These are phyloP conservation scores for Viridothelium virens DNA, from an alignment of 495 filamentous ascomycete genomes.

Conservation along the genomic window DNA sequence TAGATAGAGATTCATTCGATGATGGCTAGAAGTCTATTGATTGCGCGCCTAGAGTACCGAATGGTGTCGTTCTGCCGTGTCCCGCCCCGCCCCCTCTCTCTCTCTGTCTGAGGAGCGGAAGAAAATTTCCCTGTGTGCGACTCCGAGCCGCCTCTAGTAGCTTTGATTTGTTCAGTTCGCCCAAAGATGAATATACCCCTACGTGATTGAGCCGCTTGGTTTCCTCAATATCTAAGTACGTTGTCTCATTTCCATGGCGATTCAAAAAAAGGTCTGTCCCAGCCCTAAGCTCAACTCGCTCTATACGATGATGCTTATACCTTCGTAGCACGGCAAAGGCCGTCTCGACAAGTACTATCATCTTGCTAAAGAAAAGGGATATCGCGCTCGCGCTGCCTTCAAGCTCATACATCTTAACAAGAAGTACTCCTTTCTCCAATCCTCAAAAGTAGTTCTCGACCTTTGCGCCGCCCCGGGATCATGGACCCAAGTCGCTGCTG, in stretches of 20 bases:
- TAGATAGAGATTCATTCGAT: too few species aligned
- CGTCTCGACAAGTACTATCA: slow-evolving; percentile 94
- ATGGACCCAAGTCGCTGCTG: slow-evolving; percentile 97
- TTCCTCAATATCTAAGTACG: neutral
- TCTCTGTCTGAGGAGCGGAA: too few species aligned
- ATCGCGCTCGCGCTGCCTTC: slow-evolving; percentile 92
- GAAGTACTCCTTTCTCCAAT: slow-evolving; percentile 95
- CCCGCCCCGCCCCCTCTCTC: too few species aligned
- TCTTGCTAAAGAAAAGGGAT: slow-evolving; percentile 97
- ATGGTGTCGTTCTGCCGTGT: too few species aligned
- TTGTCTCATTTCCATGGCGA: slow-evolving; percentile 57
- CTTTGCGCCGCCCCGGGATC: slow-evolving; percentile 96
- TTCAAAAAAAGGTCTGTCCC: slow-evolving; percentile 77
- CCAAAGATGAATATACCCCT: neutral
- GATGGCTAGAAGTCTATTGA: too few species aligned
- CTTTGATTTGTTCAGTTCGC: too few species aligned
- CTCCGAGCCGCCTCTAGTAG: too few species aligned
- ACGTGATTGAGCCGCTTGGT: neutral
- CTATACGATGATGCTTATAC: slow-evolving; percentile 20
- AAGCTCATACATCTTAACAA: slow-evolving; percentile 98
- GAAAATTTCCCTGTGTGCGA: too few species aligned
- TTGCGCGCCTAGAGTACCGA: too few species aligned
- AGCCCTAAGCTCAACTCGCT: neutral
- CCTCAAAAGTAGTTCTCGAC: slow-evolving; percentile 91
- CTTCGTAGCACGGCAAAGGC: slow-evolving; percentile 77